phyloP scores from a whole-genome alignment of 495 filamentous ascomycete genomes.

The Hypoxylon lienhwacheense region DNA sequence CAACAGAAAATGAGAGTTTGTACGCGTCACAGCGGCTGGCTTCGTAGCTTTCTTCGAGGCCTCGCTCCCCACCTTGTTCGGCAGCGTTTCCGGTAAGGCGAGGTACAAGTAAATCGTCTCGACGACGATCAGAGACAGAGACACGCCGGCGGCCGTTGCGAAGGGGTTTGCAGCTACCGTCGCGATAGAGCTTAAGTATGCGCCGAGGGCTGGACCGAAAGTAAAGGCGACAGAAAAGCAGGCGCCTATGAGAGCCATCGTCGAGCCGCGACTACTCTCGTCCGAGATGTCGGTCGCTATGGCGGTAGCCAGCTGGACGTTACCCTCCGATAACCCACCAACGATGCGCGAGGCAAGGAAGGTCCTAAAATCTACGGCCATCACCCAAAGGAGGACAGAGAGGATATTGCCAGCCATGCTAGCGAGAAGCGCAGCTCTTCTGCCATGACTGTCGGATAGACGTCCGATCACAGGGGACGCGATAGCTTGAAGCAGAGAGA shows the following conservation, averaged over 20 bases:
- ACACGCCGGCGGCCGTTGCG: constrained; percentile 83
- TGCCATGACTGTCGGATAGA: constrained; percentile 86
- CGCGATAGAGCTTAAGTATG: constrained; percentile 72
- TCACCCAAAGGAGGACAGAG: constrained; percentile 91
- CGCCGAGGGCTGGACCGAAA: constrained; percentile 88
- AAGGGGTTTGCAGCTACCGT: constrained; percentile 88
- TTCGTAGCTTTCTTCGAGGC: constrained; percentile 24
- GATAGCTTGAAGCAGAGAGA: constrained; percentile 90
- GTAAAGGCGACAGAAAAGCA: constrained; percentile 99
- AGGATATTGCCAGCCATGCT: constrained; percentile 95
- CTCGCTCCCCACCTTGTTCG: constrained; percentile 47
- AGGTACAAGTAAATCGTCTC: constrained; percentile 91
- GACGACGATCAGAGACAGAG: constrained; percentile 73
- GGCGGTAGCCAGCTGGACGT: constrained; percentile 93
- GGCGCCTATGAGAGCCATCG: constrained; percentile 93
- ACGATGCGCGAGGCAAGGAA: constrained; percentile 91
- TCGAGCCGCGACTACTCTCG: constrained; percentile 74
- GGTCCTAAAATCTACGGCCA: constrained; percentile 89
- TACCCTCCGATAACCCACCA: constrained; percentile 92
- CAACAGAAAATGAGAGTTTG: constrained; percentile 80
- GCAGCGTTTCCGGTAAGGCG: constrained; percentile 86
- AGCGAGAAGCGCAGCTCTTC: constrained; percentile 82
- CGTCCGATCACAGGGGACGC: constrained; percentile 89
- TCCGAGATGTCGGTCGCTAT: constrained; percentile 97
- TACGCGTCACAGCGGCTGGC: constrained; percentile 49